Conservation (phyloP, 306 rosid genomes). For the Cicer chorassanicum region DNA sequence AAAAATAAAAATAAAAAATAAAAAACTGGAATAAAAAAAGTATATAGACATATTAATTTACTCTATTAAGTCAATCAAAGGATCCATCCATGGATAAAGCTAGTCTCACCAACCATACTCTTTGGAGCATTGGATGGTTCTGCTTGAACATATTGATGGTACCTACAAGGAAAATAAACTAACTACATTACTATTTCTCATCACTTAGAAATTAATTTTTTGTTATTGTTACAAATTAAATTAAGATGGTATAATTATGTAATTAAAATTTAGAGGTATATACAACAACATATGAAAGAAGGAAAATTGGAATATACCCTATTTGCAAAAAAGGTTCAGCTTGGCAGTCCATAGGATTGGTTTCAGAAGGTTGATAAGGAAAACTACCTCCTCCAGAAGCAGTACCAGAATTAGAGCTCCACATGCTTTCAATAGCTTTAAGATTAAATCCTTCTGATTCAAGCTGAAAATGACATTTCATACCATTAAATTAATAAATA, state of each 20-base stretch:
- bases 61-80: constrained; percentile 48
- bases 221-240: not conserved
- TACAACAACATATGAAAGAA: not conserved
- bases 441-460: constrained; percentile 72
- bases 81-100: constrained; percentile 85
- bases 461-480: constrained; percentile 55
- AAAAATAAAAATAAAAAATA: no score
- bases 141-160: constrained; percentile 63
- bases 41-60: not conserved
- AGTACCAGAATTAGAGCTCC: constrained; percentile 54
- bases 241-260: not conserved
- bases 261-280: constrained; percentile 1
- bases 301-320: constrained; percentile 59
- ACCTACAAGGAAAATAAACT: constrained; percentile 49
- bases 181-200: not conserved
- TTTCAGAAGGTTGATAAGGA: constrained; percentile 57
- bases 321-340: constrained; percentile 74
- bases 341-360: constrained; percentile 62
- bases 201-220: not conserved
- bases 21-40: not conserved
- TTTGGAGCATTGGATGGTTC: constrained; percentile 59
- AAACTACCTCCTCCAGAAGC: constrained; percentile 51
- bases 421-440: constrained; percentile 65
- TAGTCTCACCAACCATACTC: constrained; percentile 64
- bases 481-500: not conserved